phyloP scores from a whole-genome alignment of 2,329 filamentous ascomycete genomes.

The Trematosphaeria pertusa region DNA sequence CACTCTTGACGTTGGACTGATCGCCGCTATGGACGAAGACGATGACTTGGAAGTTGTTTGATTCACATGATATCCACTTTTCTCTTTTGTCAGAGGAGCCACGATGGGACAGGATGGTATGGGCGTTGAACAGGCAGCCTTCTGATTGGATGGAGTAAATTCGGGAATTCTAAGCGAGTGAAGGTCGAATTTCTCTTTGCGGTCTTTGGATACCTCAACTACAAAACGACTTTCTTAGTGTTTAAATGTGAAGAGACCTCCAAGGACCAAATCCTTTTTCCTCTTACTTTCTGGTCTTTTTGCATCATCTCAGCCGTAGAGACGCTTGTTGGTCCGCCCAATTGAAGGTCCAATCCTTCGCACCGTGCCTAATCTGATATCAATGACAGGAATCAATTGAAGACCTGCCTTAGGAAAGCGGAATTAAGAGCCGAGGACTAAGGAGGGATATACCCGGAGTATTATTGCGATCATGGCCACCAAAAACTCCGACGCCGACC shows the following conservation, averaged over 20 bases:
- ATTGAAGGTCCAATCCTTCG: too few relatives aligned
- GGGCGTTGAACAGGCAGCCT: constrained; percentile 19
- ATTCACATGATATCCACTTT: constrained; percentile 28
- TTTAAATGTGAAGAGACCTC: constrained; percentile 10
- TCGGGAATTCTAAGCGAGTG: constrained; percentile 36
- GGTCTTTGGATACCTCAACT: constrained; percentile 18
- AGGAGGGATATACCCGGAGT: too few relatives aligned
- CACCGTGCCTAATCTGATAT: too few relatives aligned
- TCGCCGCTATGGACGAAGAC: constrained; percentile 50
- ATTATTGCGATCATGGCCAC: too few relatives aligned
- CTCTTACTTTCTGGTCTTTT: too few relatives aligned
- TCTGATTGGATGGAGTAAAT: constrained; percentile 37
- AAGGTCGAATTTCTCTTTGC: constrained; percentile 24
- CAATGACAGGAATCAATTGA: too few relatives aligned
- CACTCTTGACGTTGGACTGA: constrained; percentile 40
- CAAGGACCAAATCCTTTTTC: background rate
- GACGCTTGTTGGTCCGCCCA: too few relatives aligned
- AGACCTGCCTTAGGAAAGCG: too few relatives aligned
- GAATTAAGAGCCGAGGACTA: too few relatives aligned
- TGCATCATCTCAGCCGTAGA: too few relatives aligned
- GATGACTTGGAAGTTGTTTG: constrained; percentile 59
- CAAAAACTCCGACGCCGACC: too few relatives aligned
- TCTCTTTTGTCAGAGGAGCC: constrained; percentile 11
- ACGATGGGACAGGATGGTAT: constrained; percentile 3
- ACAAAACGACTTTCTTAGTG: constrained; percentile 24